Base-by-base conservation (phyloP, 257 asterid genomes). In the Ehretia macrophylla region DNA sequence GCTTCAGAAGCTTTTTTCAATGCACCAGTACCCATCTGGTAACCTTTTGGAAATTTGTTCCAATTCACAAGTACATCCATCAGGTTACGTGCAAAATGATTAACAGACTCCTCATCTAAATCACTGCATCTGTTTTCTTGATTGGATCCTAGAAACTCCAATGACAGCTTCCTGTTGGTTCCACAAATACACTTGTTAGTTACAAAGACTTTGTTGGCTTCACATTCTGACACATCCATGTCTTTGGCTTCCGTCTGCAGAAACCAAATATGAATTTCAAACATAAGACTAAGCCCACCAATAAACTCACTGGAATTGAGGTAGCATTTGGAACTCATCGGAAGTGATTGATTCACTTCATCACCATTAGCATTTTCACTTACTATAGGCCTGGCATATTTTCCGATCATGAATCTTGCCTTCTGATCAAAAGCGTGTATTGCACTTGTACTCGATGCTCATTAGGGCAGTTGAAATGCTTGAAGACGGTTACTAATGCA, bases 381-480 rank as follows among this genome's bases (percentile, higher is more conserved):
- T 64, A 65, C 80, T 84, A 59, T 56, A n/a, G n/a, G 74, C 57
- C 51, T 65, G 51, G 91, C 89, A 56, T 78, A 89, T 61, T 82
- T 89, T 62, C 84, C 88, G 32, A 91, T 80, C 89, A 86, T 78
- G n/a, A n/a, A n/a, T n/a, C n/a, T n/a, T n/a, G n/a, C n/a, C n/a
- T n/a, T n/a, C n/a, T n/a, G n/a, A n/a, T n/a, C n/a, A n/a, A n/a
- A n/a, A n/a, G n/a, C n/a, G n/a, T n/a, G n/a, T n/a, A n/a, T n/a
- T n/a, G n/a, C n/a, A n/a, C n/a, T n/a, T n/a, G n/a, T n/a, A n/a
- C n/a, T n/a, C n/a, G n/a, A n/a, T n/a, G n/a, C n/a, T n/a, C n/a
- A n/a, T n/a, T n/a, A n/a, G n/a, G n/a, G n/a, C n/a, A n/a, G n/a
- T n/a, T n/a, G n/a, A n/a, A n/a, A n/a, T n/a, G n/a, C n/a, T n/a